Conservation (phyloP, 2,329 filamentous ascomycete genomes). For the Botrytis deweyae region DNA sequence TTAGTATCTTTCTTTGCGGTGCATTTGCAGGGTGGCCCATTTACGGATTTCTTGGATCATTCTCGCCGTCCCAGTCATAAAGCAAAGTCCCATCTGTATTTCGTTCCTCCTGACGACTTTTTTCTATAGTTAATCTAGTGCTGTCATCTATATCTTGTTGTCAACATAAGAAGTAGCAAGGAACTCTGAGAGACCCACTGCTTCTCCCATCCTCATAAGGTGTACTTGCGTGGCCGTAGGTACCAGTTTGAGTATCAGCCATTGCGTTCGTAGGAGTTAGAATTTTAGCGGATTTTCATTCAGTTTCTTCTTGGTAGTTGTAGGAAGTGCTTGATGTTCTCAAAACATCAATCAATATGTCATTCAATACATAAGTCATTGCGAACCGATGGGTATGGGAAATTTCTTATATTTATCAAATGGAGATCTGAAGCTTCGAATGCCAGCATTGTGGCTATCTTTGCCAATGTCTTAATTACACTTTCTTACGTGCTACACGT, state of each 20-base stretch:
- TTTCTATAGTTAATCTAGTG: background rate
- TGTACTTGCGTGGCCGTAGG: background rate
- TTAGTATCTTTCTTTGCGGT: background rate
- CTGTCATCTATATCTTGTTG: background rate
- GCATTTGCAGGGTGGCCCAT: background rate
- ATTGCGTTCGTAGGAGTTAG: background rate
- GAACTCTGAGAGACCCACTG: background rate
- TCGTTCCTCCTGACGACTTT: background rate
- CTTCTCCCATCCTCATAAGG: background rate
- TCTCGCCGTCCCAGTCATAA: slow-evolving; percentile 11
- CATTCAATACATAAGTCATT: background rate
- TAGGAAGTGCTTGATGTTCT: background rate
- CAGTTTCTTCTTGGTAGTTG: background rate
- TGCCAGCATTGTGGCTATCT: background rate
- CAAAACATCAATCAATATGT: background rate
- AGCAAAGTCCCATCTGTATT: slow-evolving; percentile 12
- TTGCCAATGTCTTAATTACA: background rate
- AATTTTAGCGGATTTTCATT: background rate
- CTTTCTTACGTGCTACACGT: background rate
- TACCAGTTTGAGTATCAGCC: background rate
- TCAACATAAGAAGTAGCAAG: background rate
- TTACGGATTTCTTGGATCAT: slow-evolving; percentile 13
- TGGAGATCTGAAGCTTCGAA: background rate
- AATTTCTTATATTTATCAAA: background rate
- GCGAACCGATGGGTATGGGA: background rate